A percentile compares a stretch with the other conserved stretches of the same genome.
Conservation (phyloP, 129 eudicot species). For the Centaurea solstitialis region DNA sequence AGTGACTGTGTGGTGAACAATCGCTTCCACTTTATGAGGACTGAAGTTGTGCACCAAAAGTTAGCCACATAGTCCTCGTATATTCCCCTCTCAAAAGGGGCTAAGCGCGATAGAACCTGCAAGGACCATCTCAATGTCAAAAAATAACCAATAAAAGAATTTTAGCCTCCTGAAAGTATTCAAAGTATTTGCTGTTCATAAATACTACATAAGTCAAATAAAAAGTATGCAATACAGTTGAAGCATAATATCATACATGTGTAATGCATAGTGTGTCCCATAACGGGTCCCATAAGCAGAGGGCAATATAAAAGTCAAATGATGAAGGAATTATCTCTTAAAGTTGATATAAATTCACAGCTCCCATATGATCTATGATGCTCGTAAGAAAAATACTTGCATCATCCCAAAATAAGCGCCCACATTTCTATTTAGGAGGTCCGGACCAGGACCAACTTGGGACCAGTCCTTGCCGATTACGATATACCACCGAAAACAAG, state of each 20-base stretch:
- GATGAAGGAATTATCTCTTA: neutral
- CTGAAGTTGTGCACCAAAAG: slow-evolving; percentile 92
- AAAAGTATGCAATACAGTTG: neutral
- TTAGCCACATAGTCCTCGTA: slow-evolving; percentile 97
- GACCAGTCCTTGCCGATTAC: no score
- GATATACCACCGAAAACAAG: no score
- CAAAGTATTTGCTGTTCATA: neutral
- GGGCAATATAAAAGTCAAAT: neutral
- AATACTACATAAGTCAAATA: neutral
- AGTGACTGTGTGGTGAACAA: slow-evolving; percentile 62
- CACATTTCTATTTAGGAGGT: neutral
- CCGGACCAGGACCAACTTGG: no score
- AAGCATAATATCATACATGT: neutral
- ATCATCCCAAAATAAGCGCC: neutral
- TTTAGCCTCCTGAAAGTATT: neutral
- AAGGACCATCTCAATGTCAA: slow-evolving; percentile 28
- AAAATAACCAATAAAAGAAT: neutral
- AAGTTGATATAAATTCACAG: neutral
- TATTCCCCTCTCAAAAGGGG: slow-evolving; percentile 98
- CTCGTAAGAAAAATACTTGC: neutral
- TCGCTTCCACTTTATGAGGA: slow-evolving; percentile 80
- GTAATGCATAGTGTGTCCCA: neutral
- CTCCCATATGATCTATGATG: neutral
- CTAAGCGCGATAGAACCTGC: slow-evolving; percentile 93
- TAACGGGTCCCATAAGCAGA: neutral